Base-by-base conservation (phyloP, 768 basidiomycete genomes). In the Hypholoma sublateritium region DNA sequence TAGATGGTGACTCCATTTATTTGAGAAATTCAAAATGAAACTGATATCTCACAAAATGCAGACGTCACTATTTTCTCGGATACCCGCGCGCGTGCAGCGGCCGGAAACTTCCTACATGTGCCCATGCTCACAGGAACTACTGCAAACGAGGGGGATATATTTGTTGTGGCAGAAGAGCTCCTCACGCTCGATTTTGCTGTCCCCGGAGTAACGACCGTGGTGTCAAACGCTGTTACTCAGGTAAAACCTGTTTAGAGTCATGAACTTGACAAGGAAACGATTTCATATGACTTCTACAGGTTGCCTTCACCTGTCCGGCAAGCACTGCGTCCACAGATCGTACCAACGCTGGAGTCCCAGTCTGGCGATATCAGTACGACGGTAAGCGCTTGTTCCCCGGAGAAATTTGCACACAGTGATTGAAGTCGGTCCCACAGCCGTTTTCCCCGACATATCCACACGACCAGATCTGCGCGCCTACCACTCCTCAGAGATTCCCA, bases 401-500 rank as follows among this genome's bases (percentile, higher is more conserved):
- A n/a, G n/a, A 19, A 50, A 35, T 4, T 3, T 21, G 36, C 34
- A 35, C 11, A 46, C 14, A 47, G 11, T 35, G 16, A 17, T 13
- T 1, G 39, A 13, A 3, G 49, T 39, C 22, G 22, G 19, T 36
- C 36, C 24, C 36, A 21, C 21, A 76, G 74, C 64, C 24, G 63
- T 75, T n/a, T 77, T 75, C 52, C 71, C 69, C 3, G 71, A 73
- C 42, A 71, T 76, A 21, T 72, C 73, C 2, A 60, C 60, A 12
- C 67, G 69, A 5, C 64, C 69, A 0, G 71, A 72, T 50, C 50
- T 75, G 5, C 70, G 77, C 5, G 70, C 75, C 2, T 76, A 70
- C 56, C 77, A 78, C 39, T 67, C 71, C 0, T 70, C 75, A 0
- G 72, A 77, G 39, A 70, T 79, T 28, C 75, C 77, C 0, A 59